Evolutionary conservation across 495 filamentous ascomycete genomes (phyloP).

Genomic region (Chaetomium tenue): DNA sequence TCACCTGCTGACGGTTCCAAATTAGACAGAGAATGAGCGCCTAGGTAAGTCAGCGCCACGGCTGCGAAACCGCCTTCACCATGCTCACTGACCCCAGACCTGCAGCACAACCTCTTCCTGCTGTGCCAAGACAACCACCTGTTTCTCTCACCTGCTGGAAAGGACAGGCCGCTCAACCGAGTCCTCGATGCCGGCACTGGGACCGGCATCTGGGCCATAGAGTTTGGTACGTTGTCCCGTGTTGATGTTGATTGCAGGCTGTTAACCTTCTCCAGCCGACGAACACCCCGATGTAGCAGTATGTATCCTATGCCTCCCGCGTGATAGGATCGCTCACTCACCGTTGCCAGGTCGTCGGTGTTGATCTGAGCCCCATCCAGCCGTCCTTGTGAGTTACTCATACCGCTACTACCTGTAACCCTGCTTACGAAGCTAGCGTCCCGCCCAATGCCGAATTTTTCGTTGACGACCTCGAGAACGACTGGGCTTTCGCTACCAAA

Average conservation of each 20-base stretch:
- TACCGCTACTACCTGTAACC: neutral
- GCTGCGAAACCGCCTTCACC: neutral
- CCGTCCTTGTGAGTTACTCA: constrained; percentile 30
- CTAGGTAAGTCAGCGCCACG: constrained; percentile 2
- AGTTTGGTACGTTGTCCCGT: constrained; percentile 28
- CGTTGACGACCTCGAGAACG: constrained; percentile 53
- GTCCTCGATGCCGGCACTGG: constrained; percentile 63
- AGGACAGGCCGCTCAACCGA: constrained; percentile 12
- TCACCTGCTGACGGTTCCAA: neutral
- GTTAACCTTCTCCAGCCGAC: constrained; percentile 4
- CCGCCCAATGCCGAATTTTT: constrained; percentile 57
- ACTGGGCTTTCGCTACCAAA: constrained; percentile 40
- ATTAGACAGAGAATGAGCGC: constrained; percentile 14
- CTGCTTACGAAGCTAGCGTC: constrained; percentile 26
- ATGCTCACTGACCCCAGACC: constrained; percentile 11
- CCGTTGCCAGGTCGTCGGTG: constrained; percentile 50
- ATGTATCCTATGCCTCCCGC: neutral
- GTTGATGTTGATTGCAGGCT: neutral
- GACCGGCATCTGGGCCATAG: constrained; percentile 52
- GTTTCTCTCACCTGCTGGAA: constrained; percentile 3
- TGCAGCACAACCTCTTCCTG: constrained; percentile 23
- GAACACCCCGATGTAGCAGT: constrained; percentile 17
- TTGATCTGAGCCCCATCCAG: constrained; percentile 42
- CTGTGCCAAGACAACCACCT: constrained; percentile 15
- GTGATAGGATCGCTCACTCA: constrained; percentile 10